These are phyloP conservation scores for Phytophthora sp. DNA, from an alignment of 352 stramenopile species.

Conservation along the genomic window DNA sequence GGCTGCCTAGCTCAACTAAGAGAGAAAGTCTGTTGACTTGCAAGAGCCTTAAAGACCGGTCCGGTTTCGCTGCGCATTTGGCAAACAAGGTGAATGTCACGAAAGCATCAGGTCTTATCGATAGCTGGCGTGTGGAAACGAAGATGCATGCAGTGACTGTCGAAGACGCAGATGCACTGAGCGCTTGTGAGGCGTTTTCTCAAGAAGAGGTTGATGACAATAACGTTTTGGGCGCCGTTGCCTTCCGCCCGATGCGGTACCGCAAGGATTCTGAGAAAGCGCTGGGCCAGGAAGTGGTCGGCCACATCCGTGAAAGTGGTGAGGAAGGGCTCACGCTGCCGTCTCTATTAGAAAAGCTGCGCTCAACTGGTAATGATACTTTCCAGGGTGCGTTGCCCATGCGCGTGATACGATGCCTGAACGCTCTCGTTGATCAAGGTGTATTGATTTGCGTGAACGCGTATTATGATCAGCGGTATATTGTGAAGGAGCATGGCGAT, in stretches of 20 bases:
- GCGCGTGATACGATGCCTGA: conserved; percentile 38
- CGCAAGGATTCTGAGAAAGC: conserved; percentile 26
- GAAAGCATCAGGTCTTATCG: conserved; percentile 63
- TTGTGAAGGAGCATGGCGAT: conserved; percentile 67
- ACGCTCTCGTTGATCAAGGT: conserved; percentile 59
- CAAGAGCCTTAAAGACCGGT: conserved; percentile 65
- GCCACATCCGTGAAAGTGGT: conserved; percentile 45
- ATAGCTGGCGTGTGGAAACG: conserved; percentile 78
- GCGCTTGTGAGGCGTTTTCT: conserved; percentile 64
- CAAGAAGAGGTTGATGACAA: conserved; percentile 28
- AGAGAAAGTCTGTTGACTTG: conserved; percentile 54
- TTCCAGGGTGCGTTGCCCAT: conserved; percentile 5
- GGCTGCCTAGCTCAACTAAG: conserved; percentile 18
- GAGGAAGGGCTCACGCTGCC: conserved; percentile 49
- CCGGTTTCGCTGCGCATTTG: conserved; percentile 73
- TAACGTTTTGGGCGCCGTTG: conserved; percentile 11
- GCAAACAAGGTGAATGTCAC: conserved; percentile 69
- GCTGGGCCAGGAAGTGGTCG: conserved; percentile 29
- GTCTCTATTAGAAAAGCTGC: conserved; percentile 32
- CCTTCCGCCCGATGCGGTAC: conserved; percentile 28
- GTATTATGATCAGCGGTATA: conserved; percentile 72
- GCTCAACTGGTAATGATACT: conserved; percentile 1
- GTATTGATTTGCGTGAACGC: conserved; percentile 69
- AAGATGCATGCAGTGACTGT: conserved; percentile 60
- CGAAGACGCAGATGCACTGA: conserved; percentile 38